Evolutionary conservation across 2,329 filamentous ascomycete species (phyloP), one percentile per base, ranked within the genome.

Genomic region (Cordyceps javanica): DNA sequence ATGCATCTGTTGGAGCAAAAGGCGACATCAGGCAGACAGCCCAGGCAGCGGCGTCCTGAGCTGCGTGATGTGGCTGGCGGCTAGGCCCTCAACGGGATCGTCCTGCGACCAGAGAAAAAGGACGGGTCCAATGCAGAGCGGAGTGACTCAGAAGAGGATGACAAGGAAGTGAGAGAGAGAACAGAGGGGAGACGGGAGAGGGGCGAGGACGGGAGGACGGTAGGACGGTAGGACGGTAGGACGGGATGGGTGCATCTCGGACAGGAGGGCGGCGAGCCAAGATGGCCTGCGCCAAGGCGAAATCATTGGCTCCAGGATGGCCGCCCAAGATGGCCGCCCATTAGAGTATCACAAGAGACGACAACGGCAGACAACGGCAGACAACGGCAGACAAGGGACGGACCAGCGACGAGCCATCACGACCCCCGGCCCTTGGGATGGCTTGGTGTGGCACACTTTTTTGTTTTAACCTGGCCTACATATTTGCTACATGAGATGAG

Each of bases 11-110:
- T 38, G 54, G 26, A 50, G 36, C 46, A 48, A n/a, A n/a, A 57
- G 46, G 46, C 46, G 30, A 21, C 55, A 57, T 57, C 55, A 57
- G 55, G 55, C 55, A 57, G 55, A 51, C 55, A 51, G 26, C 46
- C 46, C 21, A 51, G 55, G 46, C 45, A 51, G 46, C 46, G 55
- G 55, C 38, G 46, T 45, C 28, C 45, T 39, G 38, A 44, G 55
- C 38, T 44, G 55, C 38, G 46, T 45, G 46, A 25, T 44, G 55
- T 57, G 55, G 54, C 54, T 45, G 54, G 36, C 54, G 45, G 54
- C 44, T 49, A 42, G 45, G 45, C 54, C 45, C 54, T 41, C 54
- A 56, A 28, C 36, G 26, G 44, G 36, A 56, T 56, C 54, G 36
- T 19, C 44, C 32, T 45, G 41, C 51, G 39, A 23, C 19, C 39